Conservation (phyloP, 2,329 filamentous ascomycete genomes). For the Juglanconis sp. region DNA sequence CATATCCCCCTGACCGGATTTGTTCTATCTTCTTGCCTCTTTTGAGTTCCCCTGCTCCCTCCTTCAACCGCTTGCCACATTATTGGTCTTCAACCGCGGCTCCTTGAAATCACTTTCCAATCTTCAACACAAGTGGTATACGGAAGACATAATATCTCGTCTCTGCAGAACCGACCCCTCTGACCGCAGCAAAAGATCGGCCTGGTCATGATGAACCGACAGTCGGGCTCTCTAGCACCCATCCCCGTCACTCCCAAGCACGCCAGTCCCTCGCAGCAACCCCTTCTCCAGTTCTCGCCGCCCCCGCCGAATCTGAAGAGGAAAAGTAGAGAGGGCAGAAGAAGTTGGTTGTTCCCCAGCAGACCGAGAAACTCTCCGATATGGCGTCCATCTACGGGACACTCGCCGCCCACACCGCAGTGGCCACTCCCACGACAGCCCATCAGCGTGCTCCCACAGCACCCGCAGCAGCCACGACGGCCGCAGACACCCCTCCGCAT, state of each 20-base stretch:
- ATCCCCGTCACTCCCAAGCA: constrained; percentile 18
- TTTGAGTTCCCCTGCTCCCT: too few species aligned
- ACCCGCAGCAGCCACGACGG: not conserved
- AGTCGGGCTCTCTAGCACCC: constrained; percentile 15
- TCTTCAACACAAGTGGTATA: not conserved
- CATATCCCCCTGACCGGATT: not conserved
- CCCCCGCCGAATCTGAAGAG: constrained; percentile 8
- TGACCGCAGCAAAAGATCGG: not conserved
- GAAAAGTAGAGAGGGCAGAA: constrained; percentile 13
- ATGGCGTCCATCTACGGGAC: constrained; percentile 17
- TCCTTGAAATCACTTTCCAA: too few species aligned
- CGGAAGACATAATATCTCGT: not conserved
- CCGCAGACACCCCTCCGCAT: not conserved
- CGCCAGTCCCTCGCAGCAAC: constrained; percentile 12
- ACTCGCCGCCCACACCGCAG: constrained; percentile 15
- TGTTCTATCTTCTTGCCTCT: too few species aligned
- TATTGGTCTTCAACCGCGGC: too few species aligned
- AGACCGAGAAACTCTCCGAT: constrained; percentile 10
- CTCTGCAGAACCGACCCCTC: not conserved
- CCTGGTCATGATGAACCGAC: constrained; percentile 10
- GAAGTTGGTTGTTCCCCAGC: constrained; percentile 15
- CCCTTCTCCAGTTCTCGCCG: constrained; percentile 10
- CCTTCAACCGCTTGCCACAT: too few species aligned
- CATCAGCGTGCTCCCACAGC: not conserved
- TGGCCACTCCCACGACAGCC: constrained; percentile 15